Conservation (phyloP, 495 filamentous ascomycete genomes). For the Aspergillus taichungensis region DNA sequence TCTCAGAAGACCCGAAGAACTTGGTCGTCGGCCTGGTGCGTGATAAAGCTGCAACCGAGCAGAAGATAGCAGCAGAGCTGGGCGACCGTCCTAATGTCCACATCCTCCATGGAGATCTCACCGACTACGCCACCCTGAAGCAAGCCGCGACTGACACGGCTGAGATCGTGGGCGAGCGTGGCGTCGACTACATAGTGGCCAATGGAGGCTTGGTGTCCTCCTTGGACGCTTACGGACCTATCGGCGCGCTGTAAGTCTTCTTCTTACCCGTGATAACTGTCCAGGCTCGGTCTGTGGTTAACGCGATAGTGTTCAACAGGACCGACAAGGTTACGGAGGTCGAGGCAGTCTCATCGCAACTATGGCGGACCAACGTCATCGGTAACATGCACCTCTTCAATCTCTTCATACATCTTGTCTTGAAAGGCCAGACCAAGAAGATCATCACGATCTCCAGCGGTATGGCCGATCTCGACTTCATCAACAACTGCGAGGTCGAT, state of each 20-base stretch:
- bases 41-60: slow-evolving; percentile 23
- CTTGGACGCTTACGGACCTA: slow-evolving; percentile 16
- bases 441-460: slow-evolving; percentile 38
- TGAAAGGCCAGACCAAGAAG: slow-evolving; percentile 38
- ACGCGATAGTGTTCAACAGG: slow-evolving; percentile 6
- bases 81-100: slow-evolving; percentile 31
- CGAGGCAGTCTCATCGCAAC: slow-evolving; percentile 11
- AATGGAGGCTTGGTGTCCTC: slow-evolving; percentile 20
- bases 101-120: slow-evolving; percentile 37
- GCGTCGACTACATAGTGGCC: slow-evolving; percentile 28
- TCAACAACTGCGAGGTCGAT: slow-evolving; percentile 19
- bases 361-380: slow-evolving; percentile 33
- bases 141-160: slow-evolving; percentile 13
- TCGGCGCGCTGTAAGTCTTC: slow-evolving; percentile 22
- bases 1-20: slow-evolving; percentile 29
- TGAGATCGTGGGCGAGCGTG: slow-evolving; percentile 16
- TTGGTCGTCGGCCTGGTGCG: slow-evolving; percentile 34
- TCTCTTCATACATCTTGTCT: slow-evolving; percentile 36
- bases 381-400: slow-evolving; percentile 41
- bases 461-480: slow-evolving; percentile 34
- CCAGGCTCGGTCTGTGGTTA: neutral
- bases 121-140: slow-evolving; percentile 27
- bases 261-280: no score
- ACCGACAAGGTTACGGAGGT: slow-evolving; percentile 19
- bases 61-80: slow-evolving; percentile 16